These are phyloP conservation scores for Rhododendron griersonianum DNA, from an alignment of 148 eudicot genomes.

Conservation along the genomic window DNA sequence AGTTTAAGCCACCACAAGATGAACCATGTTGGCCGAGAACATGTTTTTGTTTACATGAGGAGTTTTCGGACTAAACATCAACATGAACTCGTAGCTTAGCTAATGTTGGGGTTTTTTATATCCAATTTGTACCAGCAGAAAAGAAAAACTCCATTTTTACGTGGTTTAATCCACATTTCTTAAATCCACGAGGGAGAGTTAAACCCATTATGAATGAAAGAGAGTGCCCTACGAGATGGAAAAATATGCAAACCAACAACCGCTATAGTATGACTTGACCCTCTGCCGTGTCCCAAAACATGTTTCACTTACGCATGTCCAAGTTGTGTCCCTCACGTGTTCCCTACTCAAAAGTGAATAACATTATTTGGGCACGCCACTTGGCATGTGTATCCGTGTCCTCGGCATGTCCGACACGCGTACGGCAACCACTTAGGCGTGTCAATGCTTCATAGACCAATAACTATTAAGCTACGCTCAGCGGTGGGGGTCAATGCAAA, in stretches of 20 bases:
- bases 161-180: background rate
- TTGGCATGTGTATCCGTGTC: too few relatives aligned
- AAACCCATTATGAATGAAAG: background rate
- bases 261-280: background rate
- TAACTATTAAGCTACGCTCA: too few relatives aligned
- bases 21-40: background rate
- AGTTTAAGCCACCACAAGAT: background rate
- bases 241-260: background rate
- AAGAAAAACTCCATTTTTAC: background rate
- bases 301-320: too few relatives aligned
- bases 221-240: background rate
- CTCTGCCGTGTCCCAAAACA: background rate
- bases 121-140: too few relatives aligned
- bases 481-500: too few relatives aligned
- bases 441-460: too few relatives aligned
- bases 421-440: too few relatives aligned
- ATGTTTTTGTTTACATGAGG: background rate
- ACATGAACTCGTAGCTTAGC: too few relatives aligned
- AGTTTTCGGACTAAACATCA: background rate
- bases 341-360: too few relatives aligned
- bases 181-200: background rate
- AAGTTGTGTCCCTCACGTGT: too few relatives aligned
- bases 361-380: too few relatives aligned
- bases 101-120: background rate
- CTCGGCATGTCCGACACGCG: too few relatives aligned